phyloP scores from a whole-genome alignment of 768 basidiomycete species.

The Tulasnella sp. region DNA sequence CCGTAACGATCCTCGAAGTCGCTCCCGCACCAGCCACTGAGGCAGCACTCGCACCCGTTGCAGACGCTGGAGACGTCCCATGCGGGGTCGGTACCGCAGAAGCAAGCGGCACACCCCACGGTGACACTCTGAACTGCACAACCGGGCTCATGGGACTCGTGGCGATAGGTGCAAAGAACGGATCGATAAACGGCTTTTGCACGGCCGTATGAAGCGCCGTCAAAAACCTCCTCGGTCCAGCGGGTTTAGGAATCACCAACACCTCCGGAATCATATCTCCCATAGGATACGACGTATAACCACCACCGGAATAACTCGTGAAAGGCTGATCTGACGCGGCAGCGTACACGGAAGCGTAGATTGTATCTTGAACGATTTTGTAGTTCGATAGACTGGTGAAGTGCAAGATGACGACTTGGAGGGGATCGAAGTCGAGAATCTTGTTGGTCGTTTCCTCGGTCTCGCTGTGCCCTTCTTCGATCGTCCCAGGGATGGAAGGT shows the following conservation, averaged over 20 bases:
- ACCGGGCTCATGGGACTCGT: slow-evolving; percentile 77
- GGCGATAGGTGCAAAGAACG: slow-evolving; percentile 89
- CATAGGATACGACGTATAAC: slow-evolving; percentile 14
- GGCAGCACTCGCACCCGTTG: background rate
- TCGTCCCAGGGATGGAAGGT: background rate
- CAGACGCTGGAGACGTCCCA: background rate
- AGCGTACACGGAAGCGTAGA: slow-evolving; percentile 57
- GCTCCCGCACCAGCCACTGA: background rate
- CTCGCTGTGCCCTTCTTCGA: background rate
- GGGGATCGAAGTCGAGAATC: slow-evolving; percentile 24
- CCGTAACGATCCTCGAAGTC: background rate
- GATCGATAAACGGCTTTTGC: slow-evolving; percentile 78
- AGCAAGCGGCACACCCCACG: background rate
- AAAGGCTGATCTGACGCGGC: slow-evolving; percentile 30
- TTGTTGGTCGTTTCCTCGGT: background rate
- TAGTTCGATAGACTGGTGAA: slow-evolving; percentile 89
- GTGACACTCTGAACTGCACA: slow-evolving; percentile 29
- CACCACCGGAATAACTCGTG: background rate
- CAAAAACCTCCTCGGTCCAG: slow-evolving; percentile 86
- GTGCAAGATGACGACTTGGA: slow-evolving; percentile 58
- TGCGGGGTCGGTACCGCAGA: background rate
- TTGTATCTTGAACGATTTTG: slow-evolving; percentile 75
- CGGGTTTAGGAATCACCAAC: slow-evolving; percentile 95
- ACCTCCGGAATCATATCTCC: slow-evolving; percentile 59
- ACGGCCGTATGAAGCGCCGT: slow-evolving; percentile 88